phyloP scores from a whole-genome alignment of 2,329 filamentous ascomycete genomes.

The Curvularia lunata region DNA sequence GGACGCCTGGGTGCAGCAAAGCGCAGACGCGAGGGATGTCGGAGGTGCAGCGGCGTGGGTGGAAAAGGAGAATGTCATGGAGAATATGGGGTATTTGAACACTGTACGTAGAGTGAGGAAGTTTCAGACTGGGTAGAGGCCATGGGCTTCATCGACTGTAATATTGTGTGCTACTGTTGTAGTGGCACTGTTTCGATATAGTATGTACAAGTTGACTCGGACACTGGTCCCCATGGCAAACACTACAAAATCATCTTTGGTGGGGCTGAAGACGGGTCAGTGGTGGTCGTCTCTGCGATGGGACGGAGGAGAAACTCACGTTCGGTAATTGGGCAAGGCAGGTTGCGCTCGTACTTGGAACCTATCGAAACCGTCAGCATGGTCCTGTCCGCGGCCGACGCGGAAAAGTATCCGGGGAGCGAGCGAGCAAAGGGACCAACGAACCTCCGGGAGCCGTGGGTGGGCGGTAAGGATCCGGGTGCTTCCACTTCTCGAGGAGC shows the following conservation, averaged over 20 bases:
- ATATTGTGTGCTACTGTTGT: constrained; percentile 11
- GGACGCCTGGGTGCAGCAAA: constrained; percentile 26
- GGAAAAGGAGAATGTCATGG: constrained; percentile 21
- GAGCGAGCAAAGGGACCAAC: constrained; percentile 18
- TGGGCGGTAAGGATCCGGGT: constrained; percentile 88
- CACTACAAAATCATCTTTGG: constrained; percentile 47
- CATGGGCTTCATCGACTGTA: constrained; percentile 6
- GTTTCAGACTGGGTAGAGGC: constrained; percentile 28
- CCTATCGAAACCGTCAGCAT: constrained; percentile 59
- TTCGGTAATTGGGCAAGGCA: constrained; percentile 78
- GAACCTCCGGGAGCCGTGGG: constrained; percentile 93
- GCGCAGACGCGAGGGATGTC: background rate
- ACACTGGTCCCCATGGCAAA: constrained; percentile 9
- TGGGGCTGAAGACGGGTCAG: constrained; percentile 38
- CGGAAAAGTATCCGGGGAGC: constrained; percentile 30
- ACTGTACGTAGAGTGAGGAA: constrained; percentile 39
- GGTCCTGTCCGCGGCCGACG: constrained; percentile 27
- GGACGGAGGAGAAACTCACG: constrained; percentile 64
- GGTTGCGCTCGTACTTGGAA: constrained; percentile 94
- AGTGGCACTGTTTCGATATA: constrained; percentile 12
- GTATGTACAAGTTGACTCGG: constrained; percentile 23
- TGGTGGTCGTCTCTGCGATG: constrained; percentile 3
- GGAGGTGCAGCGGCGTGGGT: constrained; percentile 27
- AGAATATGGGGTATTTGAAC: constrained; percentile 42
- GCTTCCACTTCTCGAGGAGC: constrained; percentile 91